Evolutionary conservation across 768 basidiomycete species (phyloP), one percentile per base, ranked within the genome.

Genomic region (Mycena venus): DNA sequence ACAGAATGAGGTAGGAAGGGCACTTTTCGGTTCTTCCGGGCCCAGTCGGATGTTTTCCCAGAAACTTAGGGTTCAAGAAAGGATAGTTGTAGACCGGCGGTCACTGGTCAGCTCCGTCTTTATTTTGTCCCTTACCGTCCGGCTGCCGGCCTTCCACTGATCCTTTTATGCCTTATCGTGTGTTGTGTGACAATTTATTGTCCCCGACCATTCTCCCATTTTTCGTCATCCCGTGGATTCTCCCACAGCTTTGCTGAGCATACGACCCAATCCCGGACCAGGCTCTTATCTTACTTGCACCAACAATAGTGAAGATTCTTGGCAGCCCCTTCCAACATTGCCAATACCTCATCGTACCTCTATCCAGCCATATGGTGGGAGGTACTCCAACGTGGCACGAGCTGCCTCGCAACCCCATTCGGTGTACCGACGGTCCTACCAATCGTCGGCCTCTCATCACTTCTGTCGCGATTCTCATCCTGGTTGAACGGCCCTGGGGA

Each of bases 401-500:
- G 2, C 10, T 61, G 15, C 49, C 67, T 36, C 62, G 19, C 38
- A 73, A 31, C 29, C 77, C 72, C 2, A 44, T 73, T 5, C 72
- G 77, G 2, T 69, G 69, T 25, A 74, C 59, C 10, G 70, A 70
- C 15, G 69, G 76, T 27, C 72, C 76, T 1, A n/a, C 32, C 75
- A 0, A 69, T 72, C 29, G 60, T 76, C 27, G 75, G 55, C 38
- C 73, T 75, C 36, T 76, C 21, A 61, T 76, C 3, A 66, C 58
- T 7, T 74, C 75, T 6, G 63, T 76, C 12, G 67, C 58, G 8
- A 62, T 76, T 34, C 11, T 76, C 49, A 25, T 14, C 32, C 53
- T 63, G 25, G 34, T 71, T 65, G 56, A 76, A 49, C 68, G 68
- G 38, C 77, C 77, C 14, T 77, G 72, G 75, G 42, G 29, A 14